Base-by-base conservation (phyloP, 2,329 filamentous ascomycete species). In the Colletotrichum spinosum region DNA sequence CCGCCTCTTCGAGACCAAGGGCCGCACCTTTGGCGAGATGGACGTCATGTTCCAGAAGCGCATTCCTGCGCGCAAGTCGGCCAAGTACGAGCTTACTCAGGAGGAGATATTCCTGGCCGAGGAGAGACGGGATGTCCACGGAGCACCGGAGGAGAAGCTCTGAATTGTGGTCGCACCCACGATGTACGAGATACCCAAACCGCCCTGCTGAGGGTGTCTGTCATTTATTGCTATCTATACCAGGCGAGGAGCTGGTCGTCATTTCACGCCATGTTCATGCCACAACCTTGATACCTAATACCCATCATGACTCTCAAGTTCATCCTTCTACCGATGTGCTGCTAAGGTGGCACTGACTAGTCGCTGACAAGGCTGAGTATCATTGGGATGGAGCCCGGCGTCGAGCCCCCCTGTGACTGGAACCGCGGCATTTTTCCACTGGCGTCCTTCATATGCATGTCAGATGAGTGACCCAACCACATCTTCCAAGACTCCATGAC, bases 1-100 rank as follows among this genome's bases (percentile, higher is more conserved):
- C 71, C 76, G 80, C 17, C 69, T 82, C 60, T 79, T 80, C 33
- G 80, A 83, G 73, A 80, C 79, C 53, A 81, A 81, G 73, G 78
- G 74, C 56, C 77, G 80, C 41, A 82, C 80, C 3, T 82, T 80
- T 68, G 79, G 78, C 55, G 80, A 83, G 69, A 71, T 83, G 73
- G 80, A 83, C 57, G 72, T 78, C 65, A 78, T 81, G 78, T 74
- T 76, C 72, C 77, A 78, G 67, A 77, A 77, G 69, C 70, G 71
- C 12, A 55, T 81, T 6, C 70, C 76, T 0, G 79, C 79, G 52
- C 74, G 79, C 57, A 76, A 80, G 67, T 81, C 80, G 64, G 68
- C 72, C 54, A 71, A 72, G 8, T 78, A 77, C 67, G 68, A 73
- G 56, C 76, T 78, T 56, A 75, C 75, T 60, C 70, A 75, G 48